Evolutionary conservation across 2,329 filamentous ascomycete species (phyloP).

Genomic region (Bipolaris zeicola): DNA sequence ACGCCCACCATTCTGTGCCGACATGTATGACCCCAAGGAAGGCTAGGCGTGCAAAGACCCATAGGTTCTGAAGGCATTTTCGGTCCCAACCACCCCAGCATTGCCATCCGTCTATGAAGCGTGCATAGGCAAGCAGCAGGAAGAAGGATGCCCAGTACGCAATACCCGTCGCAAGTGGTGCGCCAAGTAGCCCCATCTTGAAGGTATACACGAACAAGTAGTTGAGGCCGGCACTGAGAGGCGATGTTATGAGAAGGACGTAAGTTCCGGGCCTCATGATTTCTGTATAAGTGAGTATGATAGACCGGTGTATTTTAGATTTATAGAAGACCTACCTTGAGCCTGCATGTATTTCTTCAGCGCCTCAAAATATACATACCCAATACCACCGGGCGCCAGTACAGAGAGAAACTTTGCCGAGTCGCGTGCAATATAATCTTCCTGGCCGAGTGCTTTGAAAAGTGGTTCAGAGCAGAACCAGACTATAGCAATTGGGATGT

Average conservation of each 20-base stretch:
- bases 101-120: conserved; percentile 71
- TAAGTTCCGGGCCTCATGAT: conserved; percentile 70
- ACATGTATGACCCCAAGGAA: conserved; percentile 80
- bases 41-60: conserved; percentile 75
- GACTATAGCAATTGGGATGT: conserved; percentile 71
- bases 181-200: conserved; percentile 74
- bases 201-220: conserved; percentile 76
- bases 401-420: conserved; percentile 74
- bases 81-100: conserved; percentile 80
- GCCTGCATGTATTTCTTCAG: conserved; percentile 68
- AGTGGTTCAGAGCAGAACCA: conserved; percentile 78
- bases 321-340: conserved; percentile 52
- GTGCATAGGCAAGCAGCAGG: conserved; percentile 73
- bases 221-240: conserved; percentile 63
- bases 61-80: conserved; percentile 68
- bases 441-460: conserved; percentile 76
- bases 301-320: accelerated
- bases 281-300: conserved; percentile 47
- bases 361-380: conserved; percentile 85
- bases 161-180: conserved; percentile 80
- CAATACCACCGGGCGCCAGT: conserved; percentile 79
- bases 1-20: conserved; percentile 93
- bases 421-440: conserved; percentile 75
- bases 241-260: conserved; percentile 65
- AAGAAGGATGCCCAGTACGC: conserved; percentile 86